Percentiles rank a stretch among this genome's conserved stretches.
phyloP scores from a whole-genome alignment of 192 early-diverging fungal genomes.

The Chytriomyces hyalinus region DNA sequence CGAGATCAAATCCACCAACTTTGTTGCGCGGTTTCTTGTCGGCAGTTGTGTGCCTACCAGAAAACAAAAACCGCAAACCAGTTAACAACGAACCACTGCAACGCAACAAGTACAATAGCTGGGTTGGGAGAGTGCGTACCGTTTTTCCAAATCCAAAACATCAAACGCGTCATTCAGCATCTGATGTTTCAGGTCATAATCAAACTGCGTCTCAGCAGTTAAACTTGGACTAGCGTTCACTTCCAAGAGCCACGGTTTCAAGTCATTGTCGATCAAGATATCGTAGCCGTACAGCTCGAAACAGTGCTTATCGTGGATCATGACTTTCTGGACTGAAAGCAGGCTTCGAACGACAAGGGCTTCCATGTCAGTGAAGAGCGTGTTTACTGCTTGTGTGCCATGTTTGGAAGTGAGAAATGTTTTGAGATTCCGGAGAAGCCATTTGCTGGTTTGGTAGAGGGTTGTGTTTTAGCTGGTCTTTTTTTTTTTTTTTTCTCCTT shows the following conservation, averaged over 20 bases:
- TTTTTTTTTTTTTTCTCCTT: too few species aligned
- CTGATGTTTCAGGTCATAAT: constrained; percentile 66
- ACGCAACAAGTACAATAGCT: constrained; percentile 2
- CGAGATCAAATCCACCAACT: constrained; percentile 71
- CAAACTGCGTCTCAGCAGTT: constrained; percentile 68
- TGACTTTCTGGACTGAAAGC: constrained; percentile 67
- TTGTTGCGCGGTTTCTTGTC: constrained; percentile 46
- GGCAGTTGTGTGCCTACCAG: constrained; percentile 13
- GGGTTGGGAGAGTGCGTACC: constrained; percentile 28
- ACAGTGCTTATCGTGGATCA: constrained; percentile 75
- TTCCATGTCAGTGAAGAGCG: constrained; percentile 67
- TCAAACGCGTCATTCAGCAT: constrained; percentile 68
- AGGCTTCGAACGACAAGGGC: constrained; percentile 61
- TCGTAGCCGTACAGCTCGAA: constrained; percentile 72
- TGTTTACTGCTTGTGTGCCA: constrained; percentile 52
- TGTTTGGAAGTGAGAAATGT: constrained; percentile 59
- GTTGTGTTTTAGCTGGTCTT: too few species aligned
- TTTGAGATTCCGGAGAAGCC: constrained; percentile 64
- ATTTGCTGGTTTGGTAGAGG: constrained; percentile 47
- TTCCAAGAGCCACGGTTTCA: constrained; percentile 69
- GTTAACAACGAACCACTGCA: neutral
- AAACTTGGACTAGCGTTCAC: constrained; percentile 67
- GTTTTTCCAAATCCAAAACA: constrained; percentile 61
- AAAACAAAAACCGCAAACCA: neutral
- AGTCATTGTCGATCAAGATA: constrained; percentile 62